A percentile compares a stretch with the other conserved stretches of the same genome.
phyloP scores from a whole-genome alignment of 352 stramenopile genomes.

The Phytophthora pseudosyringae region DNA sequence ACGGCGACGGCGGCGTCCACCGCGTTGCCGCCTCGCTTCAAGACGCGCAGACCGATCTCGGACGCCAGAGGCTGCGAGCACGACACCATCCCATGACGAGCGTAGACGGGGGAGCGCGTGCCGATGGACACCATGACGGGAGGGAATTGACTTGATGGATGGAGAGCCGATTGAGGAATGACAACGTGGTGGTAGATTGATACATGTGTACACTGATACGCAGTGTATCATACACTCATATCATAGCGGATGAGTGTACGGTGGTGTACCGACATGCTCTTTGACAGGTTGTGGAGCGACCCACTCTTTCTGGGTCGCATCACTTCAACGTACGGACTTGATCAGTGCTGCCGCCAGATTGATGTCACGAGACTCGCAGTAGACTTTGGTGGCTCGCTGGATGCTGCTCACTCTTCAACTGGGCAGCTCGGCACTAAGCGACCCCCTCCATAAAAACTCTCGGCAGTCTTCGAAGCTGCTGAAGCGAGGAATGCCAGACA shows the following conservation, averaged over 20 bases:
- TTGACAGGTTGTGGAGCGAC: conserved; percentile 8
- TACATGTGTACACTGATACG: too few relatives aligned
- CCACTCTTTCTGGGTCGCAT: not conserved
- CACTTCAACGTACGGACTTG: conserved; percentile 6
- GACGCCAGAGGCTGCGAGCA: conserved; percentile 94
- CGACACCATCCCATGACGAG: conserved; percentile 91
- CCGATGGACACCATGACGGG: conserved; percentile 54
- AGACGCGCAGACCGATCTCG: conserved; percentile 91
- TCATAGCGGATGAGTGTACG: conserved; percentile 1
- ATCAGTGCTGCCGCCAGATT: not conserved
- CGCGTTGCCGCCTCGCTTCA: conserved; percentile 92
- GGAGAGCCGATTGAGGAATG: conserved; percentile 17
- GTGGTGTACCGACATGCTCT: not conserved
- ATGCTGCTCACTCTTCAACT: conserved; percentile 18
- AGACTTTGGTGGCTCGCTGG: not conserved
- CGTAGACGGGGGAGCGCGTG: conserved; percentile 90
- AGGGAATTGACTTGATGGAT: not conserved
- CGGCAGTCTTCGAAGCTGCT: conserved; percentile 3
- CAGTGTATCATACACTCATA: too few relatives aligned
- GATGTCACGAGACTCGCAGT: conserved; percentile 7
- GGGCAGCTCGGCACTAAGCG: conserved; percentile 12
- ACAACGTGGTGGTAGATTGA: not conserved
- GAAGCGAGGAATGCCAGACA: conserved; percentile 4
- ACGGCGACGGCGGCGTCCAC: conserved; percentile 91
- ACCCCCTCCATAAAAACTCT: not conserved